Base-by-base conservation (phyloP, 129 eudicot genomes). In the Centrapalus pauciflorus region DNA sequence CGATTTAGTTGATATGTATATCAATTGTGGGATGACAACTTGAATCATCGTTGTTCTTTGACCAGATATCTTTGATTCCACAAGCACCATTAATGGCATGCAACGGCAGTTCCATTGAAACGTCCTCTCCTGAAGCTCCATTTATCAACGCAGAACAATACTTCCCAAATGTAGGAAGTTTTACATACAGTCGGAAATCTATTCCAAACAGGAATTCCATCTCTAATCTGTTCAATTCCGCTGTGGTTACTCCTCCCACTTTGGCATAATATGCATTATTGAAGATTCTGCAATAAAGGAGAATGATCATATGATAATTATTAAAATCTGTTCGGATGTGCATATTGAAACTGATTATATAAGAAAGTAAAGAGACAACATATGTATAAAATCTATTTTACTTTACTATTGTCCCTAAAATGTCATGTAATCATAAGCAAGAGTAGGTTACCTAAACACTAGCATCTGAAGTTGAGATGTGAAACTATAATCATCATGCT, bases 161-260 rank as follows among this genome's bases (percentile, higher is more conserved):
- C 61, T 57, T 78, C 2, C 51, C 66, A 40, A 88, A 88, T 35
- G 89, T 82, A n/a, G 66, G 66, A 54, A 73, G 72, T 13, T 75
- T 80, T 20, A 85, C 89, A 17, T 72, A 73, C 46, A 88, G 77
- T 33, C 74, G 71, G 58, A 88, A 88, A 55, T 88, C 79, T 37
- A 88, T 73, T 25, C 83, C 76, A 64, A 88, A 88, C 57, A 88
- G 35, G 54, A 88, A 82, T 33, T 83, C 73, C 89, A 83, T 77
- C 76, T 85, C 96, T 67, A 85, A n/a, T 73, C 74, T 76, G 76
- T 88, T 88, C 71, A 85, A 48, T 75, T 85, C 92, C 1, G 76
- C 25, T 4, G 89, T 85, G 72, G 85, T 82, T 40, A 88, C 76
- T 56, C 96, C 96, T 66, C 96, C 96, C 14, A 88, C 96, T 78